Evolutionary conservation across 2,329 filamentous ascomycete species (phyloP).

Genomic region (Ophioceras dolichostomum): DNA sequence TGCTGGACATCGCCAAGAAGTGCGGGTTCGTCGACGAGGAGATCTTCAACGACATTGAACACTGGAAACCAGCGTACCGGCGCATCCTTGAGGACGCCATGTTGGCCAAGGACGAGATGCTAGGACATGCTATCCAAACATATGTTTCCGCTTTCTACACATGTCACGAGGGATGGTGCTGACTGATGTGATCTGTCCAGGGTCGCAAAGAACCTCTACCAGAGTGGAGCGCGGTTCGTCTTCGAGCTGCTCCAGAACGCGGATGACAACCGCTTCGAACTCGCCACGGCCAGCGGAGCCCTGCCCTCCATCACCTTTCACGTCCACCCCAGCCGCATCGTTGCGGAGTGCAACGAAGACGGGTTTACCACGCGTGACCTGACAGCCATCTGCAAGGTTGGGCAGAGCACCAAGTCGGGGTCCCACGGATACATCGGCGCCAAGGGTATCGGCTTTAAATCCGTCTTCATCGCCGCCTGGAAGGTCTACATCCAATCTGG

Average conservation of each 20-base stretch:
- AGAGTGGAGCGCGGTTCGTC: conserved; percentile 31
- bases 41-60: not conserved
- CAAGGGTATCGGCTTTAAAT: conserved; percentile 40
- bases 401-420: conserved; percentile 28
- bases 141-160: not conserved
- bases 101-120: not conserved
- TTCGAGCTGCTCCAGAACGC: conserved; percentile 43
- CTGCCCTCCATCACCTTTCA: conserved; percentile 21
- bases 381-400: conserved; percentile 30
- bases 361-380: conserved; percentile 30
- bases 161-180: not conserved
- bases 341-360: conserved; percentile 37
- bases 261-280: conserved; percentile 29
- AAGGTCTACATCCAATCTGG: conserved; percentile 32
- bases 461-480: conserved; percentile 32
- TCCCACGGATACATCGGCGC: conserved; percentile 27
- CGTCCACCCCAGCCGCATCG: conserved; percentile 22
- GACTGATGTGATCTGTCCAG: conserved; percentile 11
- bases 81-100: not conserved
- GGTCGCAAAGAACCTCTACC: conserved; percentile 28
- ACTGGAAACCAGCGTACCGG: not conserved
- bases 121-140: not conserved
- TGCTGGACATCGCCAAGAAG: not conserved
- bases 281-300: not conserved
- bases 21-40: not conserved